Evolutionary conservation across 495 filamentous ascomycete species (phyloP), one percentile per base, ranked within the genome.

Genomic region (Delitschia confertaspora): DNA sequence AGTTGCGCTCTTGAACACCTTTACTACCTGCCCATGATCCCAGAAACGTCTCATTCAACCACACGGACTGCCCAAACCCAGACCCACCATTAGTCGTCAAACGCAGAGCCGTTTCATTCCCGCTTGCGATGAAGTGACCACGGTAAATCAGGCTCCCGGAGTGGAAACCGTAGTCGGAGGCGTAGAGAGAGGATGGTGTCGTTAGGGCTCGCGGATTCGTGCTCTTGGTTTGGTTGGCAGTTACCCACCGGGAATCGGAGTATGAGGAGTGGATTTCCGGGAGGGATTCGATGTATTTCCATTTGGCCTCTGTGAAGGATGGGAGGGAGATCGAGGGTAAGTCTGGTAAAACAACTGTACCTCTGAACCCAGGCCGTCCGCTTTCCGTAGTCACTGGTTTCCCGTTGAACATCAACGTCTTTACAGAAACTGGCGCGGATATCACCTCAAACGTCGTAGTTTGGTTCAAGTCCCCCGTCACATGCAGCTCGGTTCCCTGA

Each of bases 121-220:
- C 82, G 0, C 62, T 78, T 9, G 83, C 76, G 7, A 62, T 68
- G 57, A 91, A 91, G 51, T 79, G 73, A 17, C 83, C 85, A 2
- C 85, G 71, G 64, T 75, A 88, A 26, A 88, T 45, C 0, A 86
- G 63, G 8, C 68, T 69, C 26, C 83, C 85, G 0, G 75, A 73
- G 57, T 84, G 67, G 65, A 74, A 89, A 20, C 82, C 81, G 53
- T 91, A 88, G 61, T 89, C 85, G 27, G 70, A 74, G 0, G 69
- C 68, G 53, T 80, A 85, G 0, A 88, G 71, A 0, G 74, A 79
- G 0, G 64, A 73, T 0, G 80, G 76, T 0, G 84, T 84, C 2
- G 63, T 64, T 5, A 82, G 65, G 4, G 68, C 63, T 14, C 68
- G 60, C 25, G 65, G 58, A 1, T 68, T 69, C 59, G 85, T 85